Conservation (phyloP, 2,329 filamentous ascomycete genomes). For the Xylaria sp. region DNA sequence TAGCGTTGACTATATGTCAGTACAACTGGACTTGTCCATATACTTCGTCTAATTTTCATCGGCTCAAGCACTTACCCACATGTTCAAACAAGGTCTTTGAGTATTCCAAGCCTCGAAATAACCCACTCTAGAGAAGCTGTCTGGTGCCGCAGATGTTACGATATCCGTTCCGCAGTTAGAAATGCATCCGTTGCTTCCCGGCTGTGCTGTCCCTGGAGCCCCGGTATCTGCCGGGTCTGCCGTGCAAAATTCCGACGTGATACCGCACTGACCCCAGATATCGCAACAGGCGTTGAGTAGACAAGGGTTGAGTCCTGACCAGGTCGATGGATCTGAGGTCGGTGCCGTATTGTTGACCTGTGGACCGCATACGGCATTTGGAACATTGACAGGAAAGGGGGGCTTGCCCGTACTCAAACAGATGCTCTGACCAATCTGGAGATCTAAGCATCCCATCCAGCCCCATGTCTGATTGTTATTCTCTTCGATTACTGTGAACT, state of each 20-base stretch:
- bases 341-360: constrained; percentile 46
- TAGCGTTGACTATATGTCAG: neutral
- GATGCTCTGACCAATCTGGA: constrained; percentile 27
- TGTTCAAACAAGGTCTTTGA: neutral
- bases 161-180: neutral
- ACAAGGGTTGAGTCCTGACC: constrained; percentile 51
- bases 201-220: neutral
- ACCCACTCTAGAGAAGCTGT: neutral
- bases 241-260: constrained; percentile 38
- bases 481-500: constrained; percentile 16
- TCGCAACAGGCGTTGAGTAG: constrained; percentile 51
- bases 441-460: constrained; percentile 23
- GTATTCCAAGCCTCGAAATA: neutral
- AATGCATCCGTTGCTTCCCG: neutral
- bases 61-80: neutral
- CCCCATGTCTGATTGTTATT: constrained; percentile 26
- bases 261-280: constrained; percentile 40
- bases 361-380: constrained; percentile 50
- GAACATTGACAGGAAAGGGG: constrained; percentile 29
- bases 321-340: constrained; percentile 30
- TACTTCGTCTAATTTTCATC: neutral
- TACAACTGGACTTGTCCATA: neutral
- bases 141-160: neutral
- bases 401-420: constrained; percentile 32
- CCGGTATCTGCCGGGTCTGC: neutral